phyloP scores from a whole-genome alignment of 148 eudicot species.

The Rhododendron williamsianum region DNA sequence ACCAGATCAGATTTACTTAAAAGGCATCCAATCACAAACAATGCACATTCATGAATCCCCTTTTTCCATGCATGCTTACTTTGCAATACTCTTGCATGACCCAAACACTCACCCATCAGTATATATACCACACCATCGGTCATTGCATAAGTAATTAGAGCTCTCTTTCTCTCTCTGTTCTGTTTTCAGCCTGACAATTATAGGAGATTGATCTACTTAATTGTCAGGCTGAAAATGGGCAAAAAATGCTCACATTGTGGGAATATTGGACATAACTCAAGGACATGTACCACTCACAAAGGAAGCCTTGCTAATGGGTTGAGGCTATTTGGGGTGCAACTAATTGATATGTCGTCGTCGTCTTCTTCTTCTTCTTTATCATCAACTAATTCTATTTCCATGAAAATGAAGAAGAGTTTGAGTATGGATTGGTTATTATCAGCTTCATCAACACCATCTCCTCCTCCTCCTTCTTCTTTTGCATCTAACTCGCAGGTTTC shows the following conservation, averaged over 20 bases:
- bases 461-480: not conserved
- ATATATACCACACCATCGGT: not conserved
- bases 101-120: not conserved
- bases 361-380: not conserved
- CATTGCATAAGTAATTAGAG: too few relatives aligned
- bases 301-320: not conserved
- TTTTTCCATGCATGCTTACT: too few relatives aligned
- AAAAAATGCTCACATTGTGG: conserved; percentile 4
- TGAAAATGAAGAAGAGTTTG: conserved; percentile 1
- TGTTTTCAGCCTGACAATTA: not conserved
- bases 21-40: too few relatives aligned
- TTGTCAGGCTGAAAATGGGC: not conserved
- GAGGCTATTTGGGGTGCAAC: conserved; percentile 7
- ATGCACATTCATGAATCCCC: too few relatives aligned
- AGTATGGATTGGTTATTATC: conserved; percentile 2
- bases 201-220: not conserved
- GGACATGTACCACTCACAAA: not conserved
- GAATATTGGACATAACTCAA: conserved; percentile 7
- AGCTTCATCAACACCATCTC: not conserved
- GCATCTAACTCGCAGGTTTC: not conserved
- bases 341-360: not conserved
- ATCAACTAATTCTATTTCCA: not conserved
- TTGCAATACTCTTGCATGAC: not conserved
- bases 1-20: too few relatives aligned
- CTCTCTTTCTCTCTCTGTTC: not conserved